phyloP scores from a whole-genome alignment of 179 eudicot genomes.

The Nepenthes alata region DNA sequence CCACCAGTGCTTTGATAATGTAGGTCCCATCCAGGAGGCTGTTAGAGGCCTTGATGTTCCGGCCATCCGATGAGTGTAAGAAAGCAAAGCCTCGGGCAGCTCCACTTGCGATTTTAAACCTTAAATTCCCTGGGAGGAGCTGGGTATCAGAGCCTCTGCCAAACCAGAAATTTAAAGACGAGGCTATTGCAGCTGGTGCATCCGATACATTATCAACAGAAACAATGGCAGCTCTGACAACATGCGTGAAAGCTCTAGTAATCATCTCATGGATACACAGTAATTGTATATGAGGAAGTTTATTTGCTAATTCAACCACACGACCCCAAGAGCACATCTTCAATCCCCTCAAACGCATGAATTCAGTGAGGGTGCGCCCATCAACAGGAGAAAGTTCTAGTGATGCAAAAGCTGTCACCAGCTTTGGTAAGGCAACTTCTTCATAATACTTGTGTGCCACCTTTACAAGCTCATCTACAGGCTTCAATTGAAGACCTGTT shows the following conservation, averaged over 20 bases:
- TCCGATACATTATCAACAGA: conserved; percentile 45
- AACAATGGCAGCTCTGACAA: conserved; percentile 75
- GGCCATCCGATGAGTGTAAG: too few relatives aligned
- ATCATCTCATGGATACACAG: conserved; percentile 96
- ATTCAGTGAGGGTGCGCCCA: conserved; percentile 94
- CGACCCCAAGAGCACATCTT: conserved; percentile 79
- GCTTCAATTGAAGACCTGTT: conserved; percentile 84
- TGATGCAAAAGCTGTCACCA: conserved; percentile 93
- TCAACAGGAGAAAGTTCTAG: conserved; percentile 99
- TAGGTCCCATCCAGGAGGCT: too few relatives aligned
- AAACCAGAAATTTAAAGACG: conserved; percentile 66
- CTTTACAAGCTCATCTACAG: too few relatives aligned
- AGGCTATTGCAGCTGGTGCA: conserved; percentile 55
- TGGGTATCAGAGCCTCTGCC: too few relatives aligned
- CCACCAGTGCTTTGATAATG: too few relatives aligned
- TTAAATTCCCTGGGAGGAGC: too few relatives aligned
- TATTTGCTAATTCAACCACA: conserved; percentile 90
- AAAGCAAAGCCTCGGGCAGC: too few relatives aligned
- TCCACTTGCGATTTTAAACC: too few relatives aligned
- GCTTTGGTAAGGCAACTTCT: too few relatives aligned
- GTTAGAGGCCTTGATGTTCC: too few relatives aligned
- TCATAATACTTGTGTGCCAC: too few relatives aligned
- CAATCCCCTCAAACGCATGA: conserved; percentile 99
- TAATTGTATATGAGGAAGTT: conserved; percentile 92
- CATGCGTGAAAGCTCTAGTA: conserved; percentile 89